Evolutionary conservation across 768 basidiomycete genomes (phyloP).

Genomic region (Suillus variegatus): DNA sequence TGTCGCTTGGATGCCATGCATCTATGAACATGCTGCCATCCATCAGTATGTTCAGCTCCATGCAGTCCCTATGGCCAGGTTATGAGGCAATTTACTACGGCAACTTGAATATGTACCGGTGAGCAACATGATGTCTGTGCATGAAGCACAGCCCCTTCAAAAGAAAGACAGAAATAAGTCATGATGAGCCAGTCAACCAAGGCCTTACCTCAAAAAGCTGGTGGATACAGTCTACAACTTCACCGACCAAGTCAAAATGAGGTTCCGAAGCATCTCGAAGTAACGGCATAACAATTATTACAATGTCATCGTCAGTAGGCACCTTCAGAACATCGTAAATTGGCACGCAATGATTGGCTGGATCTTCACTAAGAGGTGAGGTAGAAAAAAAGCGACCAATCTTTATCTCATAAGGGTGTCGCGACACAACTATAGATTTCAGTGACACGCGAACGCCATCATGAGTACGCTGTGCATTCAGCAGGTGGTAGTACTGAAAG

Average conservation of each 20-base stretch:
- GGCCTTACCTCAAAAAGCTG: constrained; percentile 12
- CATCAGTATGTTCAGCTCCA: constrained; percentile 34
- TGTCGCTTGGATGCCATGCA: constrained; percentile 24
- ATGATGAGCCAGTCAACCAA: not conserved
- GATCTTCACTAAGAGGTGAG: not conserved
- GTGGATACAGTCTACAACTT: constrained; percentile 23
- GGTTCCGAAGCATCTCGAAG: constrained; percentile 17
- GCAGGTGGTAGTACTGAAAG: not conserved
- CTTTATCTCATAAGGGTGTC: constrained; percentile 17
- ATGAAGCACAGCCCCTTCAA: constrained; percentile 38
- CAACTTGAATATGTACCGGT: too few species aligned
- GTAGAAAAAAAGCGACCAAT: constrained; percentile 9
- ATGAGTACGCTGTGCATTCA: not conserved
- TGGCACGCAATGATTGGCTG: constrained; percentile 26
- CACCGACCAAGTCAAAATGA: constrained; percentile 21
- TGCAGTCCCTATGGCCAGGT: constrained; percentile 30
- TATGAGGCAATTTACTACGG: too few species aligned
- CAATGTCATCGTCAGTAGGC: too few species aligned
- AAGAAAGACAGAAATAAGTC: not conserved
- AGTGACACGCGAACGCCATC: constrained; percentile 17
- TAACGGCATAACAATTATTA: constrained; percentile 29
- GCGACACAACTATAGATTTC: not conserved
- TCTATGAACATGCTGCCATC: constrained; percentile 30
- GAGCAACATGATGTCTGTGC: constrained; percentile 38
- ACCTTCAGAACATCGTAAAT: constrained; percentile 17